phyloP scores from a whole-genome alignment of 78 protist genomes.

The Dictyostelium discoideum region dicty_2.7 NC_007089.4:4106001-4106500 shows the following conservation, averaged over 20 bases:
- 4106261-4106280: constrained; percentile 36
- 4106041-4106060: constrained; percentile 18
- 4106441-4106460: background rate
- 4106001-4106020: constrained; percentile 33
- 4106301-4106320: constrained; percentile 15
- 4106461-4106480: background rate
- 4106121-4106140: constrained; percentile 67
- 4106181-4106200: constrained; percentile 79
- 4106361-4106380: background rate
- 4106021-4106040: constrained; percentile 75
- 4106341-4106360: too few species aligned
- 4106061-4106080: background rate
- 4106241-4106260: constrained; percentile 73
- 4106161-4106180: constrained; percentile 10
- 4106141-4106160: constrained; percentile 56
- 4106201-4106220: constrained; percentile 75
- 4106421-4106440: too few species aligned
- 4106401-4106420: too few species aligned
- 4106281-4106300: constrained; percentile 24
- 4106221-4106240: constrained; percentile 66
- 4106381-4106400: too few species aligned
- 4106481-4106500: background rate
- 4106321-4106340: background rate
- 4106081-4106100: constrained; percentile 28
- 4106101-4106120: constrained; percentile 74